Conservation (phyloP, 2,329 filamentous ascomycete species). For the Ophiostoma perfectum region DNA sequence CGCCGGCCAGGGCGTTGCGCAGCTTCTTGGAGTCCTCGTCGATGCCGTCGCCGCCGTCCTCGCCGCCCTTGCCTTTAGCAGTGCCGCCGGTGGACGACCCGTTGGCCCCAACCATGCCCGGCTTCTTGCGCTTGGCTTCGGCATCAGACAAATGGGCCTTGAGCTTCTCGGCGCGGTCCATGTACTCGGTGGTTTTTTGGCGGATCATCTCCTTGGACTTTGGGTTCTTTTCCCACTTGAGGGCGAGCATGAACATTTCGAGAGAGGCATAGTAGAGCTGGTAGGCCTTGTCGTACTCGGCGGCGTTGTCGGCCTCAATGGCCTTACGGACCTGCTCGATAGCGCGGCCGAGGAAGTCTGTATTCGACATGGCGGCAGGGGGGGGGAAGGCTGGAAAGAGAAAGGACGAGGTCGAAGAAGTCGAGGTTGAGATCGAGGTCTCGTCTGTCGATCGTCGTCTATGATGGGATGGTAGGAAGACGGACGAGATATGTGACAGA, state of each 20-base stretch:
- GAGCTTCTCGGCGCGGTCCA: slow-evolving; percentile 97
- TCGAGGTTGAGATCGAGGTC: background rate
- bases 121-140: slow-evolving; percentile 65
- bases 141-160: slow-evolving; percentile 80
- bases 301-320: slow-evolving; percentile 91
- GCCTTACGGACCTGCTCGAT: slow-evolving; percentile 97
- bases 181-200: slow-evolving; percentile 90
- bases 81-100: slow-evolving; percentile 59
- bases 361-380: slow-evolving; percentile 70
- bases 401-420: background rate
- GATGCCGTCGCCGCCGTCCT: slow-evolving; percentile 58
- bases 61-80: slow-evolving; percentile 53
- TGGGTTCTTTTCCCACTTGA: slow-evolving; percentile 99
- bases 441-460: slow-evolving; percentile 1
- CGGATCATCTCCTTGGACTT: slow-evolving; percentile 97
- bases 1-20: slow-evolving; percentile 80
- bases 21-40: slow-evolving; percentile 96
- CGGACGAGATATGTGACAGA: background rate
- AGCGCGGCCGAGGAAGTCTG: slow-evolving; percentile 92
- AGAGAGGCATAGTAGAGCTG: slow-evolving; percentile 92
- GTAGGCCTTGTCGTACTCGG: slow-evolving; percentile 96
- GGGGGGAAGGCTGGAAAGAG: slow-evolving; percentile 36
- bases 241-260: slow-evolving; percentile 95
- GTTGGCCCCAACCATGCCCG: slow-evolving; percentile 66
- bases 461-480: background rate